Conservation (phyloP, 2,329 filamentous ascomycete species). For the Zopfia rhizophila region DNA sequence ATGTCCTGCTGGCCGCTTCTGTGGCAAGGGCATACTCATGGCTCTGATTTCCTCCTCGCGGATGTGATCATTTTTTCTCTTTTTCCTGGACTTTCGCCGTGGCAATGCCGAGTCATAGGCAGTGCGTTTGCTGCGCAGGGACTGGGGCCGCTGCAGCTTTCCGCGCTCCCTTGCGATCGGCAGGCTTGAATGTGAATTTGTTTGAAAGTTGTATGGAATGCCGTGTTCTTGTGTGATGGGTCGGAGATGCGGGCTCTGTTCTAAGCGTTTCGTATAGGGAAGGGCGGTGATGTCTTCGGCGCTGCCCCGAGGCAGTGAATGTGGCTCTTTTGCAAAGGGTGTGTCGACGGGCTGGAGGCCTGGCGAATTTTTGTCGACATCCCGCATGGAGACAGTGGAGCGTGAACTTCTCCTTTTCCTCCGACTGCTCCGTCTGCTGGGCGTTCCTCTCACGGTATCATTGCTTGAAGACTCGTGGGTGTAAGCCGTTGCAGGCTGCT, state of each 20-base stretch:
- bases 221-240: slow-evolving; percentile 53
- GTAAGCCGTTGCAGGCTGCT: slow-evolving; percentile 43
- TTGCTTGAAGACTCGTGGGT: slow-evolving; percentile 30
- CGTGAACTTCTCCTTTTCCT: slow-evolving; percentile 43
- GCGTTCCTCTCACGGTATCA: slow-evolving; percentile 36
- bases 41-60: slow-evolving; percentile 89
- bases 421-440: slow-evolving; percentile 43
- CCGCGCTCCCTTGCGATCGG: slow-evolving; percentile 53
- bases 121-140: slow-evolving; percentile 67
- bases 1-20: slow-evolving; percentile 70
- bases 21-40: slow-evolving; percentile 77
- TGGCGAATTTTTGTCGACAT: slow-evolving; percentile 41
- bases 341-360: slow-evolving; percentile 22
- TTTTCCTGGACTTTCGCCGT: slow-evolving; percentile 76
- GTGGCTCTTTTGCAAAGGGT: slow-evolving; percentile 30
- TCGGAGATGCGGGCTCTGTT: slow-evolving; percentile 60
- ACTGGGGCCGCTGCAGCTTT: slow-evolving; percentile 59
- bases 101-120: slow-evolving; percentile 66
- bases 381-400: slow-evolving; percentile 44
- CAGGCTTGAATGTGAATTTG: slow-evolving; percentile 48
- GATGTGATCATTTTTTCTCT: slow-evolving; percentile 78
- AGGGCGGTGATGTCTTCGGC: slow-evolving; percentile 60
- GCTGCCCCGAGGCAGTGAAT: slow-evolving; percentile 41
- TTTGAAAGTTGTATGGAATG: slow-evolving; percentile 58
- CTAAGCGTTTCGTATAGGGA: slow-evolving; percentile 51